phyloP scores from a whole-genome alignment of 2,329 filamentous ascomycete species.

The Aspergillus udagawae region DNA sequence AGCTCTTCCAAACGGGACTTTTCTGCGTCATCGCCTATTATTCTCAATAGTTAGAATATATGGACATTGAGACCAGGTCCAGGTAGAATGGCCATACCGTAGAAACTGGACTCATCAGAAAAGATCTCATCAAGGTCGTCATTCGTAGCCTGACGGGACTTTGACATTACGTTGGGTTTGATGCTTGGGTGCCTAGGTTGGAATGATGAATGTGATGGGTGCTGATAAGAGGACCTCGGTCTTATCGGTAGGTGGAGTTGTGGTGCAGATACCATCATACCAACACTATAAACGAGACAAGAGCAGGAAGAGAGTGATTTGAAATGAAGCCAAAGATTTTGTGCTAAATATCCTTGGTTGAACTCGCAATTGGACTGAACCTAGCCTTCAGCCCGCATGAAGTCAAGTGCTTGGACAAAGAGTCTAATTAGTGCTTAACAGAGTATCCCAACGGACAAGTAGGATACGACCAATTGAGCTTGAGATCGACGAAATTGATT shows the following conservation, averaged over 20 bases:
- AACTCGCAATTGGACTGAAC: neutral
- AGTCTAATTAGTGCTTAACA: neutral
- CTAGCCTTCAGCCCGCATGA: neutral
- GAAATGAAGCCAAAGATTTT: neutral
- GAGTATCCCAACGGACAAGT: neutral
- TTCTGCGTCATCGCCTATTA: slow-evolving; percentile 53
- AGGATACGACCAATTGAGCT: neutral
- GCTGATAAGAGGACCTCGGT: neutral
- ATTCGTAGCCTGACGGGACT: neutral
- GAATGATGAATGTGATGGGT: neutral
- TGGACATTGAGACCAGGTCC: neutral
- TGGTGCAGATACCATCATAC: neutral
- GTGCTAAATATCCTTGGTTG: neutral
- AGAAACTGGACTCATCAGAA: slow-evolving; percentile 45
- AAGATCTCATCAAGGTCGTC: slow-evolving; percentile 22
- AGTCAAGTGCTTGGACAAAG: neutral
- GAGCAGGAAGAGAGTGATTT: neutral
- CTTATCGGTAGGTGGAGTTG: neutral
- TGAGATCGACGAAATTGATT: neutral
- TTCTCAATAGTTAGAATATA: neutral
- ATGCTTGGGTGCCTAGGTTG: neutral
- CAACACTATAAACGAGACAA: too few relatives aligned
- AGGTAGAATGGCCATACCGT: slow-evolving; percentile 26
- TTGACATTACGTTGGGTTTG: neutral
- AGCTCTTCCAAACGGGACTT: slow-evolving; percentile 48